Percentiles rank a stretch among this genome's conserved stretches.
Conservation (phyloP, 2,329 filamentous ascomycete genomes). For the Pyrenochaeta sp. region DNA sequence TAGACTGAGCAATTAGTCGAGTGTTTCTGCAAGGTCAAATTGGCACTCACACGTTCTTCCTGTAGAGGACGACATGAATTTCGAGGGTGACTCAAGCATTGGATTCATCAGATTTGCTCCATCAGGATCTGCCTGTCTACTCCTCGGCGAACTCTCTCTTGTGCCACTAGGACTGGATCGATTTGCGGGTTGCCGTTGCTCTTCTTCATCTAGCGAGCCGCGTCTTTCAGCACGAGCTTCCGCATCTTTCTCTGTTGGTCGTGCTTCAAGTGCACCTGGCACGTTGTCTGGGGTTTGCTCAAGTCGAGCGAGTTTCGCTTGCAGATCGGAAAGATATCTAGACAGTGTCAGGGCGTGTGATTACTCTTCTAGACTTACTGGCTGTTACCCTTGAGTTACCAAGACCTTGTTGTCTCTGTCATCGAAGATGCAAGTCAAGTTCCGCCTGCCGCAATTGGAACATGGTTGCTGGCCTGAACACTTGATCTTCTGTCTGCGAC, state of each 20-base stretch:
- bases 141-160: slow-evolving; percentile 28
- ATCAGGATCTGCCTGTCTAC: slow-evolving; percentile 24
- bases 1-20: slow-evolving; percentile 52
- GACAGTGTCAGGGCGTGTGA: neutral
- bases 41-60: slow-evolving; percentile 26
- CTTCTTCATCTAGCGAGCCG: slow-evolving; percentile 15
- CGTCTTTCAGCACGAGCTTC: slow-evolving; percentile 3
- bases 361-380: neutral
- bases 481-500: slow-evolving; percentile 43
- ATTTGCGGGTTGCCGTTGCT: slow-evolving; percentile 8
- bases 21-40: neutral
- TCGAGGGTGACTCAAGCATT: slow-evolving; percentile 33
- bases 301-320: slow-evolving; percentile 31
- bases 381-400: slow-evolving; percentile 36
- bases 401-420: slow-evolving; percentile 45
- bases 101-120: slow-evolving; percentile 36
- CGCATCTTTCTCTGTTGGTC: slow-evolving; percentile 6
- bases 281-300: slow-evolving; percentile 14
- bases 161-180: slow-evolving; percentile 25
- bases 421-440: slow-evolving; percentile 37
- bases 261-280: slow-evolving; percentile 1
- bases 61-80: slow-evolving; percentile 37
- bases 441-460: slow-evolving; percentile 38
- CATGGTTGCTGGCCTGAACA: slow-evolving; percentile 44
- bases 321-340: slow-evolving; percentile 40